Base-by-base conservation (phyloP, 2,329 filamentous ascomycete species). In the Beauveria sp. region DNA sequence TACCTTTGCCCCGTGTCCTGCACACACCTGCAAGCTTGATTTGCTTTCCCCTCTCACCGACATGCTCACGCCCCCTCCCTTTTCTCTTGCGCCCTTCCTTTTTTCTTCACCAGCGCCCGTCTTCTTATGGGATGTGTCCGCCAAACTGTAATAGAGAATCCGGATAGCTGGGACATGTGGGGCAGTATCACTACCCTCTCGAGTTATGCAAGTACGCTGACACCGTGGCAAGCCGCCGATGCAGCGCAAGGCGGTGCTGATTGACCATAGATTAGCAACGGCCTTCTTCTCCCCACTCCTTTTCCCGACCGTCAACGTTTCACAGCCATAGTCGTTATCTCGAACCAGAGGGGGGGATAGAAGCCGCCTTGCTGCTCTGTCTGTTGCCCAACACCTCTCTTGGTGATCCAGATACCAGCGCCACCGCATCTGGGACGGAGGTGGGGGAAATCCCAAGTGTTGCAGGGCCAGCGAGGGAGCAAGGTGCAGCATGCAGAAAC, bases 41-140 rank as follows among this genome's bases (percentile, higher is more conserved):
- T 6, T 26, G 26, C n/a, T 10, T 12, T 14, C 3, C 53, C 40
- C 53, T 34, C 54, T 28, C 34, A 14, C 8, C 24, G 7, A 40
- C 43, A 38, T 18, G 26, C 42, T 38, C 45, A 58, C 55, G n/a
- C 42, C 54, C 40, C 54, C 54, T 57, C 54, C 54, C n/a, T 48
- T 22, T 26, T 28, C 28, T 34, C 28, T 12, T 34, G 12, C 16
- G 34, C 34, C 34, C 34, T 38, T 14, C 12, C 42, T n/a, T 42
- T 42, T 12, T n/a, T 38, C n/a, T 52, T 20, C 5, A n/a, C 38
- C 22, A 10, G 38, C 14, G 28, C 49, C 49, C 26, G 14, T 22
- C 26, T 28, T 18, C n/a, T n/a, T 24, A 12, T 10, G 42, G n/a
- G n/a, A 57, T 20, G 42, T 20, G 24, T 53, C 34, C 20, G 9